Evolutionary conservation across 257 asterid species (phyloP).

Genomic region (Capsicum pubescens): DNA sequence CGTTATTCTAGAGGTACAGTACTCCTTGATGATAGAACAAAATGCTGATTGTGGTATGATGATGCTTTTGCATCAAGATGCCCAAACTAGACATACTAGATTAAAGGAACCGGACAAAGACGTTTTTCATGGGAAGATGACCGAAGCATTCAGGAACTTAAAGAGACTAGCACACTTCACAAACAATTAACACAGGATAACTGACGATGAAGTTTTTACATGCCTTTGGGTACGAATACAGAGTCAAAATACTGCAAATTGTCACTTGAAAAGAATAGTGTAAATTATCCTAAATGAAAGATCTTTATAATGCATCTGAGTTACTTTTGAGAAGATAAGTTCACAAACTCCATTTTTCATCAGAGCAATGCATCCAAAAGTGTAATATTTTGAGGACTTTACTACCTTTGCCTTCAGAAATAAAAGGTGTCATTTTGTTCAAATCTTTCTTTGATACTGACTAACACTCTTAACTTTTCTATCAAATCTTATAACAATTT

Average conservation of each 20-base stretch:
- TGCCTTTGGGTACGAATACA: not conserved
- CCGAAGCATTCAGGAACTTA: not conserved
- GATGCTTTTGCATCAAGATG: not conserved
- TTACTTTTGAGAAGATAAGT: not conserved
- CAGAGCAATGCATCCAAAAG: not conserved
- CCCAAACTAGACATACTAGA: not conserved
- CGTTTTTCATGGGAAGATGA: not conserved
- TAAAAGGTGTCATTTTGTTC: not conserved
- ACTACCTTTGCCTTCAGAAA: not conserved
- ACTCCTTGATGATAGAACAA: not conserved
- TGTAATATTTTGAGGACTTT: not conserved
- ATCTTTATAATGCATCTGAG: not conserved
- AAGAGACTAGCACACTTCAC: not conserved
- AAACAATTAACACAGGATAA: not conserved
- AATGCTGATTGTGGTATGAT: not conserved
- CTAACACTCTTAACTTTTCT: not conserved
- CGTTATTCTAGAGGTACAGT: not conserved
- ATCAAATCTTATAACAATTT: conserved; percentile 7
- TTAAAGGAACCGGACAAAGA: not conserved
- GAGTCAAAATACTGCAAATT: not conserved
- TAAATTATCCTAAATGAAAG: not conserved
- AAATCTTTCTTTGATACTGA: not conserved
- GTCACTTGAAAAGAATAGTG: not conserved
- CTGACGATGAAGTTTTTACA: not conserved
- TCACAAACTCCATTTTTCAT: not conserved